Conservation (phyloP, 768 basidiomycete species). For the Tylopilus rubrobrunneus region DNA sequence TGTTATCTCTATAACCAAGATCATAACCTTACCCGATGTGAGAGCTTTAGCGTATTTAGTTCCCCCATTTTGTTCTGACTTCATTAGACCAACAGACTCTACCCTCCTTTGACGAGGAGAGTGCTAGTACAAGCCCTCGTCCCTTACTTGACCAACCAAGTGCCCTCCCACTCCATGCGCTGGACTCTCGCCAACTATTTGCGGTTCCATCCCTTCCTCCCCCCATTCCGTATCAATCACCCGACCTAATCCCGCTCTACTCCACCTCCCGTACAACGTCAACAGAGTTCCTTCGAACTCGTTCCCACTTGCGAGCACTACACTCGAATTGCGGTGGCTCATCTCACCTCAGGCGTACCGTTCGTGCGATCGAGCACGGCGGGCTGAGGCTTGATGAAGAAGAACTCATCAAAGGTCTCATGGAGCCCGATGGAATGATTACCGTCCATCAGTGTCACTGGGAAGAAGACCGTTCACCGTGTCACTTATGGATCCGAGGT, state of each 20-base stretch:
- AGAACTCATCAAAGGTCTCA: slow-evolving; percentile 7
- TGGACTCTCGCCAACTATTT: neutral
- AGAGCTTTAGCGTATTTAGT: neutral
- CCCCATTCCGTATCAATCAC: neutral
- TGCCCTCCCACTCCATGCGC: no score
- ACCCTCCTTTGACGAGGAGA: no score
- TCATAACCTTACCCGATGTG: neutral
- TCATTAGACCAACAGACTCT: neutral
- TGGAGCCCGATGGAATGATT: neutral
- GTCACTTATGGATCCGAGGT: slow-evolving; percentile 14
- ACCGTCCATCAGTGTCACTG: slow-evolving; percentile 9
- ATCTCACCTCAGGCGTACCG: no score
- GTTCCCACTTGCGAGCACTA: no score
- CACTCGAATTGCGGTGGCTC: no score
- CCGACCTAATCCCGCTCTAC: neutral
- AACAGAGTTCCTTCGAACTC: neutral
- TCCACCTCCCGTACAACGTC: neutral
- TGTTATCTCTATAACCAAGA: no score
- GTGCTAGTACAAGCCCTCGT: neutral
- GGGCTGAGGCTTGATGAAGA: slow-evolving; percentile 10
- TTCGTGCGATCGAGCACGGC: neutral
- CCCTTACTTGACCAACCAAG: neutral
- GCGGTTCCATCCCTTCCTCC: neutral
- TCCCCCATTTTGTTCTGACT: neutral
- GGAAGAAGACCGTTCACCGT: slow-evolving; percentile 4